Evolutionary conservation across 768 basidiomycete species (phyloP).

Genomic region (Phanerochaete sordida): DNA sequence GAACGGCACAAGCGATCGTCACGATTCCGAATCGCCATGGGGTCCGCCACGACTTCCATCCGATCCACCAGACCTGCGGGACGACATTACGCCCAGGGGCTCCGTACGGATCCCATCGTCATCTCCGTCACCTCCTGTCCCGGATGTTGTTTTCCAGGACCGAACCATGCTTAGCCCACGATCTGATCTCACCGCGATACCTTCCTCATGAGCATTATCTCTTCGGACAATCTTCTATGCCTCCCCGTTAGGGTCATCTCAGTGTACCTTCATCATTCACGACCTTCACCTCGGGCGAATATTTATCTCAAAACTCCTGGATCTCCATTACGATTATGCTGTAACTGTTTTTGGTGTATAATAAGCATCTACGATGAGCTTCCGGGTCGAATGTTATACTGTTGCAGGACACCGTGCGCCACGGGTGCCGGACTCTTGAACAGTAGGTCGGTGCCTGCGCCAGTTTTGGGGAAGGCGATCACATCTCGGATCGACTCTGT

Average conservation of each 20-base stretch:
- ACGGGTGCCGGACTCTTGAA: slow-evolving; percentile 83
- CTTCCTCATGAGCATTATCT: slow-evolving; percentile 15
- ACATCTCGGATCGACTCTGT: slow-evolving; percentile 90
- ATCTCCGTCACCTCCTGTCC: slow-evolving; percentile 17
- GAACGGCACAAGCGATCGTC: background rate
- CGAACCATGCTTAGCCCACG: slow-evolving; percentile 26
- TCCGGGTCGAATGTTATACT: slow-evolving; percentile 53
- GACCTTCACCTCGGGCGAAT: background rate
- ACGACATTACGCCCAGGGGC: slow-evolving; percentile 46
- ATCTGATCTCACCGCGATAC: slow-evolving; percentile 26
- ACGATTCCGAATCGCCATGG: slow-evolving; percentile 3
- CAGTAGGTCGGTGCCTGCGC: slow-evolving; percentile 77
- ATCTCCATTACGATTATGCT: slow-evolving; percentile 3
- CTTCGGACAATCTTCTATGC: background rate
- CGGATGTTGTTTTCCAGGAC: slow-evolving; percentile 18
- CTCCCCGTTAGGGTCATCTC: background rate
- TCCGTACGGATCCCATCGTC: slow-evolving; percentile 28
- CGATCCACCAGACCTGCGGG: slow-evolving; percentile 8
- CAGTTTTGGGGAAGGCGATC: slow-evolving; percentile 94
- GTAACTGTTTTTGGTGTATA: background rate
- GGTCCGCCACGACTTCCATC: background rate
- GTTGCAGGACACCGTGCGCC: slow-evolving; percentile 43
- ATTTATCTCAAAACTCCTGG: background rate
- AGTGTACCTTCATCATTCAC: background rate
- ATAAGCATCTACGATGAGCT: slow-evolving; percentile 19